These are phyloP conservation scores for Scheffersomyces amazonensis DNA, from an alignment of 805 yeast genomes.

Conservation along the genomic window DNA sequence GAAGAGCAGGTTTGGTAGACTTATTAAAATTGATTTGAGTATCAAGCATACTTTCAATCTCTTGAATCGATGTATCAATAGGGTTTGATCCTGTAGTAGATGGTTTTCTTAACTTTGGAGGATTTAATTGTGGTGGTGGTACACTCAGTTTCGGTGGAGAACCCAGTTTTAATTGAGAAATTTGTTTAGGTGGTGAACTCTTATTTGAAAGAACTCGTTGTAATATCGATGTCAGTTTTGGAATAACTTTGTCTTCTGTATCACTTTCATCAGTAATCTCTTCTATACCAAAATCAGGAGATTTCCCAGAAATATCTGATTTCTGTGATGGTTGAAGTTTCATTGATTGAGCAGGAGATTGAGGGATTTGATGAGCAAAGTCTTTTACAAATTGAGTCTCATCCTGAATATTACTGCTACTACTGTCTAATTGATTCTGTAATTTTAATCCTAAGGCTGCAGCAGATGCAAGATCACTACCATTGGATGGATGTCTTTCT, in stretches of 20 bases:
- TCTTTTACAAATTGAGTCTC: slow-evolving; percentile 4
- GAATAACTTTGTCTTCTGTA: too few species aligned
- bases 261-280: slow-evolving; percentile 31
- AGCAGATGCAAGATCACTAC: slow-evolving; percentile 16
- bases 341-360: not conserved
- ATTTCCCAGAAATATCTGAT: not conserved
- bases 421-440: slow-evolving; percentile 14
- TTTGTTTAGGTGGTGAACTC: not conserved
- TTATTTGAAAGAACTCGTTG: too few species aligned
- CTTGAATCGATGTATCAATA: slow-evolving; percentile 36
- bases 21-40: slow-evolving; percentile 19
- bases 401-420: not conserved
- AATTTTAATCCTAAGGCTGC: slow-evolving; percentile 24
- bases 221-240: too few species aligned
- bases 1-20: not conserved
- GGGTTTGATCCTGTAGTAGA: slow-evolving; percentile 8
- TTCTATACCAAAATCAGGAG: slow-evolving; percentile 36
- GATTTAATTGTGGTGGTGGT: too few species aligned
- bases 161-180: too few species aligned
- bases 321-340: not conserved
- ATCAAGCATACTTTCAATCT: slow-evolving; percentile 38
- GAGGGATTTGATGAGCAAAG: slow-evolving; percentile 7
- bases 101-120: not conserved
- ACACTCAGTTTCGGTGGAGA: not conserved
- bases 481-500: slow-evolving; percentile 2